Percentiles rank a stretch among this genome's conserved stretches.
Conservation (phyloP, 2,329 filamentous ascomycete species). For the Aspergillus niger region DNA sequence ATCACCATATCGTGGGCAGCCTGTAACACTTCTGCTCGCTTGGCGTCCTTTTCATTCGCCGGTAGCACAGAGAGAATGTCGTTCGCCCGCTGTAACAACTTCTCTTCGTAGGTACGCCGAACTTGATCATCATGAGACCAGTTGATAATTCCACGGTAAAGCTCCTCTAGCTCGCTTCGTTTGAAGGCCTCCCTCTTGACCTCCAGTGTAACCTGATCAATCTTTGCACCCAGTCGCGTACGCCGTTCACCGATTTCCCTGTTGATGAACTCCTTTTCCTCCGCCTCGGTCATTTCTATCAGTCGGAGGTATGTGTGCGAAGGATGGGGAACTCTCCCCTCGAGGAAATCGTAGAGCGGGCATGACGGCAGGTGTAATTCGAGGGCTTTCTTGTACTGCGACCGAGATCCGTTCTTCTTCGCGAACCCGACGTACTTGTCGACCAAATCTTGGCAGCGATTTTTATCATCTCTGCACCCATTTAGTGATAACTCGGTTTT, state of each 20-base stretch:
- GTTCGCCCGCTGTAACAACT: slow-evolving; percentile 76
- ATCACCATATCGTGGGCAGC: slow-evolving; percentile 92
- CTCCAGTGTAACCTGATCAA: slow-evolving; percentile 80
- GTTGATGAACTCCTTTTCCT: slow-evolving; percentile 88
- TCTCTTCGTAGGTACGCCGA: slow-evolving; percentile 85
- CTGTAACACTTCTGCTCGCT: slow-evolving; percentile 72
- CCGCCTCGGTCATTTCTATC: slow-evolving; percentile 77
- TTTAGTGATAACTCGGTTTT: slow-evolving; percentile 15
- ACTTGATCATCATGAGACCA: slow-evolving; percentile 88
- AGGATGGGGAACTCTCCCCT: slow-evolving; percentile 80
- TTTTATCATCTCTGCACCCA: slow-evolving; percentile 55
- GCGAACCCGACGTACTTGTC: slow-evolving; percentile 79
- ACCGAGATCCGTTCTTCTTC: slow-evolving; percentile 68
- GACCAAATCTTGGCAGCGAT: slow-evolving; percentile 64
- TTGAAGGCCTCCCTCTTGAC: slow-evolving; percentile 83
- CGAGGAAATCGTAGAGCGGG: slow-evolving; percentile 76
- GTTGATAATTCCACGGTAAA: slow-evolving; percentile 83
- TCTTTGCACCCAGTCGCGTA: slow-evolving; percentile 79
- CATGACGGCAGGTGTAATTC: slow-evolving; percentile 76
- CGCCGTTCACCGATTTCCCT: slow-evolving; percentile 84
- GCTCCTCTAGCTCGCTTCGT: slow-evolving; percentile 72
- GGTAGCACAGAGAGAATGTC: slow-evolving; percentile 73
- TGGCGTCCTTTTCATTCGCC: slow-evolving; percentile 66
- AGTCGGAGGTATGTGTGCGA: slow-evolving; percentile 78
- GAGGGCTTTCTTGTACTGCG: slow-evolving; percentile 75